phyloP scores from a whole-genome alignment of 2,329 filamentous ascomycete genomes.

The Alternaria dauci region DNA sequence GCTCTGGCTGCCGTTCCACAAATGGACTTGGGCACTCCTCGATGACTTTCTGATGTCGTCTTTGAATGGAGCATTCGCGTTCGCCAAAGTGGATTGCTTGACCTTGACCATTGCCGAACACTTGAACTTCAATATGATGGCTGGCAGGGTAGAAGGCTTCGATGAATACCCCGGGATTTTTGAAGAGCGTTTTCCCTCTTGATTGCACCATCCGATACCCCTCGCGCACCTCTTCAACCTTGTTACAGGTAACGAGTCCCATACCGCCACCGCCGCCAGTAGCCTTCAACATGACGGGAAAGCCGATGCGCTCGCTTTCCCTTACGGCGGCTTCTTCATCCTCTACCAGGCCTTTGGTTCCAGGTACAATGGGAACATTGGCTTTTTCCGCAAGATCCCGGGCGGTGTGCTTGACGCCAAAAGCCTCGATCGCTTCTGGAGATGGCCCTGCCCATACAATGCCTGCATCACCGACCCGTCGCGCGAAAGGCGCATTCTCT shows the following conservation, averaged over 20 bases:
- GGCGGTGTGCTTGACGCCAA: slow-evolving; percentile 68
- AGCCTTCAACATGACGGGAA: slow-evolving; percentile 67
- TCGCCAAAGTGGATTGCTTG: slow-evolving; percentile 86
- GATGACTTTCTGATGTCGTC: slow-evolving; percentile 88
- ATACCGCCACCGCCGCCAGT: slow-evolving; percentile 67
- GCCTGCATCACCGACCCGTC: slow-evolving; percentile 61
- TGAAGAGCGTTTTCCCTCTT: slow-evolving; percentile 53
- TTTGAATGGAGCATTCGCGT: slow-evolving; percentile 86
- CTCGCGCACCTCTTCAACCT: slow-evolving; percentile 47
- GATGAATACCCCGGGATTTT: slow-evolving; percentile 54
- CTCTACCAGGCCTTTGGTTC: slow-evolving; percentile 61
- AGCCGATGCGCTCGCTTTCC: slow-evolving; percentile 60
- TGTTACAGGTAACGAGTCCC: slow-evolving; percentile 54
- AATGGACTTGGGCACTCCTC: slow-evolving; percentile 88
- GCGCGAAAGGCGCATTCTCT: slow-evolving; percentile 70
- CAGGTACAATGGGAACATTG: slow-evolving; percentile 64
- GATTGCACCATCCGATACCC: slow-evolving; percentile 59
- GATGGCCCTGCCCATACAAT: slow-evolving; percentile 68
- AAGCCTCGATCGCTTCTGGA: slow-evolving; percentile 61
- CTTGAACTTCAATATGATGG: slow-evolving; percentile 84
- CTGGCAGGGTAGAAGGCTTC: slow-evolving; percentile 50
- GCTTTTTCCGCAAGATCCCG: slow-evolving; percentile 62
- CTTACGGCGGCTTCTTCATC: slow-evolving; percentile 13
- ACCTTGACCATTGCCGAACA: slow-evolving; percentile 84
- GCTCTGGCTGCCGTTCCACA: slow-evolving; percentile 59